Evolutionary conservation across 2,329 filamentous ascomycete genomes (phyloP), one percentile per base, ranked within the genome.

Genomic region (Hypoxylon sp.): DNA sequence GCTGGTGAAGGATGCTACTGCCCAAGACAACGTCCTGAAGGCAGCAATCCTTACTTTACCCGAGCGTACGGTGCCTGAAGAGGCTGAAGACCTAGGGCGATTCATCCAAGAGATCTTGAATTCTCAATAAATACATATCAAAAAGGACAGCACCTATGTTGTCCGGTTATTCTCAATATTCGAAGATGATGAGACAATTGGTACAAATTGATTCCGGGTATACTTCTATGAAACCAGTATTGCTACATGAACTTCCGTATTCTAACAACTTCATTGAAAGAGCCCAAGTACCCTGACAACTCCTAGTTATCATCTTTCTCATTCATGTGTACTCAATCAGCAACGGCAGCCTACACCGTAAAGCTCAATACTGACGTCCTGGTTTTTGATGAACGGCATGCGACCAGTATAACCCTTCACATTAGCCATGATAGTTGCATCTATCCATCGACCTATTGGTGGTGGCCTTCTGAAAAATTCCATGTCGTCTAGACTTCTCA

Each of bases 31-130:
- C 4, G 70, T 76, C 42, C 71, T 88, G 24, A 77, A 75, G 42
- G 72, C 71, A 1, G 80, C 81, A 3, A 75, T 88, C 22, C 70
- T 74, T 55, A 79, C 63, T 9, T 68, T 88, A 66, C 85, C 84
- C 0, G 81, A 87, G 26, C 78, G 84, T 54, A 86, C 83, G 1
- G 78, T 86, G 0, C 82, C 85, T 17, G 85, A 86, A 55, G 86
- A 88, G 73, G 82, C 83, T 0, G 85, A 85, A 37, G 79, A 78
- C 1, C 70, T 88, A 70, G 79, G 80, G 35, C 74, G 63, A 3
- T 88, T 87, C 75, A 78, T 87, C 59, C 73, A 68, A 51, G 79
- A 81, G 35, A 59, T 87, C 26, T 72, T 85, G 66, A 59, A 60
- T 47, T 80, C 71, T 75, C 80, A 44, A 37, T 71, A 39, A 50